Conservation (phyloP, 192 early-diverging fungal genomes). For the Linnemannia schmuckeri region DNA sequence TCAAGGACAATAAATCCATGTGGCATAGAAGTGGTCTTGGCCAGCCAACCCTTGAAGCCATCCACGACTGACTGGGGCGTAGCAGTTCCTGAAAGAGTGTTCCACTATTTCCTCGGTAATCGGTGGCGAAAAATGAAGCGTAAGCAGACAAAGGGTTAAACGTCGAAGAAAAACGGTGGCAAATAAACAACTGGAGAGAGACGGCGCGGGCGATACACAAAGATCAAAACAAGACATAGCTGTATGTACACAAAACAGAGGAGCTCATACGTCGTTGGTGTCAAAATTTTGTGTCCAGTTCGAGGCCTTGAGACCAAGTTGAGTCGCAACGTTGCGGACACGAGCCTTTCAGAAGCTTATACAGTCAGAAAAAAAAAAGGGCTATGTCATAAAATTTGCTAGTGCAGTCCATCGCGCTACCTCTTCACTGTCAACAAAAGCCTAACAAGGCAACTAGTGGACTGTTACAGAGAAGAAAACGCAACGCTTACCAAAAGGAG, state of each 20-base stretch:
- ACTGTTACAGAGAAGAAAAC: no score
- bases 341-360: constrained; percentile 52
- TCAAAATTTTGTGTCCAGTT: constrained; percentile 59
- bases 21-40: constrained; percentile 50
- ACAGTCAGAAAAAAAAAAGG: constrained; percentile 25
- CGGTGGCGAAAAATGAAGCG: neutral
- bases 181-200: neutral
- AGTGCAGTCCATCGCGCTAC: no score
- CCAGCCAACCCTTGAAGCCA: constrained; percentile 55
- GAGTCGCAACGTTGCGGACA: constrained; percentile 65
- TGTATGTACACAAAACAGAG: neutral
- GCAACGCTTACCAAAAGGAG: constrained; percentile 68
- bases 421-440: neutral
- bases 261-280: constrained; percentile 38
- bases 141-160: neutral
- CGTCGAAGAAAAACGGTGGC: neutral
- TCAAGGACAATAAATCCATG: constrained; percentile 63
- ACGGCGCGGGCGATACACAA: no score
- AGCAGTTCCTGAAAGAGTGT: constrained; percentile 19
- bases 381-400: neutral
- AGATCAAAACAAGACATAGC: no score
- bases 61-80: constrained; percentile 37
- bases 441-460: no score
- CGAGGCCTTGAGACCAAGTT: constrained; percentile 61
- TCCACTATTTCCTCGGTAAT: constrained; percentile 12